Percentiles rank a stretch among this genome's conserved stretches.
These are phyloP conservation scores for Trypanosoma scelopori DNA, from an alignment of 208 protist species.

Conservation along the genomic window DNA sequence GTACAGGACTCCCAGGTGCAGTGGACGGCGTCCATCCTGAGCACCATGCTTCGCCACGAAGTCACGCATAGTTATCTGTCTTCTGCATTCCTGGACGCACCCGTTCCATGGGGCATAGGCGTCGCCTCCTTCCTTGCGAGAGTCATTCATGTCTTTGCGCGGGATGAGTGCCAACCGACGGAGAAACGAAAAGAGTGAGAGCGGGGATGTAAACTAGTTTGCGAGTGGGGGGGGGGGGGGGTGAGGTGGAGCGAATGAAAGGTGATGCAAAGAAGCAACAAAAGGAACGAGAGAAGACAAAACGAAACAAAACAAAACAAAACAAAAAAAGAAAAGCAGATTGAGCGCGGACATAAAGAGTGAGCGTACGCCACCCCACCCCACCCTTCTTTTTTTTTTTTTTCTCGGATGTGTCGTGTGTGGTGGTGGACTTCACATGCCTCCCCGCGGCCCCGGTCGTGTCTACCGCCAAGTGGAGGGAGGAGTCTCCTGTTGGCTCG, in stretches of 20 bases:
- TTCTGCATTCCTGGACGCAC: conserved; percentile 3
- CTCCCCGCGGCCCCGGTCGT: too few species aligned
- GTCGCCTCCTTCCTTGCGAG: conserved; percentile 18
- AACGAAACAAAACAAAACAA: conserved; percentile 17
- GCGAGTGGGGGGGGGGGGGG: background rate
- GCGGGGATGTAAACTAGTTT: background rate
- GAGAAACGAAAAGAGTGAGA: background rate
- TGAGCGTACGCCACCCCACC: too few species aligned
- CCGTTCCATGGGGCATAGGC: background rate
- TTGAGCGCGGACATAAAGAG: background rate
- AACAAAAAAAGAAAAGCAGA: background rate
- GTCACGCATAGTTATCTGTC: conserved; percentile 8
- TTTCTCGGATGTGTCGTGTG: too few species aligned
- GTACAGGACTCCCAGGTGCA: conserved; percentile 18
- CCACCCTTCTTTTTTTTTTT: too few species aligned
- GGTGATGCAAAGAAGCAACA: background rate
- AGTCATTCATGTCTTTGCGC: conserved; percentile 5
- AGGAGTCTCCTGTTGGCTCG: too few species aligned
- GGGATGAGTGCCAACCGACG: background rate
- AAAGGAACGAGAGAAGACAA: conserved; percentile 1
- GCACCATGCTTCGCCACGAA: conserved; percentile 17
- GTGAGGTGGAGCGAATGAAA: background rate
- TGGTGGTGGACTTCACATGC: too few species aligned
- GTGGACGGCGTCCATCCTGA: conserved; percentile 19
- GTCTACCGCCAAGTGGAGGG: too few species aligned